Percentiles rank a stretch among this genome's conserved stretches.
phyloP scores from a whole-genome alignment of 2,329 filamentous ascomycete species.

The Phialophora chinensis region DNA sequence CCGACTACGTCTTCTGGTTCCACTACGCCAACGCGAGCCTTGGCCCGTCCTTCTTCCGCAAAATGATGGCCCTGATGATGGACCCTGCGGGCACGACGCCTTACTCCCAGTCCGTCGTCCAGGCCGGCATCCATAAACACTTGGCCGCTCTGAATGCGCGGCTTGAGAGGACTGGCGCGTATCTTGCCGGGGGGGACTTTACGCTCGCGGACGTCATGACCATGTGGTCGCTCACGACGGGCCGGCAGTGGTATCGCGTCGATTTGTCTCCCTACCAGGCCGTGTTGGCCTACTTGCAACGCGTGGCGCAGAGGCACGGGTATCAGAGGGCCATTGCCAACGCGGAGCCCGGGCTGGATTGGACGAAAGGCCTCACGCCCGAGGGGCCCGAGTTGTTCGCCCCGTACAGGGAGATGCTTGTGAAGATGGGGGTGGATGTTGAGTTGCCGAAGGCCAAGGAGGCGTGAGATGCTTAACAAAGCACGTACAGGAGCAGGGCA shows the following conservation, averaged over 20 bases:
- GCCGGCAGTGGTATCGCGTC: conserved; percentile 59
- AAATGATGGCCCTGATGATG: conserved; percentile 48
- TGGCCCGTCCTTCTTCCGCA: conserved; percentile 48
- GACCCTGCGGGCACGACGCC: conserved; percentile 42
- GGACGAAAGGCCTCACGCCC: conserved; percentile 16
- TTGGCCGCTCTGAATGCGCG: conserved; percentile 58
- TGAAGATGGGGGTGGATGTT: conserved; percentile 17
- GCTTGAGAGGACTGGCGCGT: conserved; percentile 54
- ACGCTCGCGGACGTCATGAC: conserved; percentile 71
- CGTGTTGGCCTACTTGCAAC: conserved; percentile 55
- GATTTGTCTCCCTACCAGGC: conserved; percentile 51
- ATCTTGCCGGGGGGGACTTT: conserved; percentile 66
- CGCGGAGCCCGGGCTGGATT: conserved; percentile 56
- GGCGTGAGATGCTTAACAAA: too few relatives aligned
- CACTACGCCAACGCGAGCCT: conserved; percentile 62
- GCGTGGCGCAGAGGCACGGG: conserved; percentile 53
- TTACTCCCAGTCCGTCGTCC: conserved; percentile 40
- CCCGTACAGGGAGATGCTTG: conserved; percentile 7
- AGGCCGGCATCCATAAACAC: conserved; percentile 46
- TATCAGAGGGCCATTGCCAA: conserved; percentile 58
- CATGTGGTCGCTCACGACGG: conserved; percentile 66
- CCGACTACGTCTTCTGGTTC: conserved; percentile 70
- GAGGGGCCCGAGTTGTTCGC: conserved; percentile 22
- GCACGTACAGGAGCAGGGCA: too few relatives aligned
- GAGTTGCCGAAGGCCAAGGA: neutral